Conservation (phyloP, 768 basidiomycete genomes). For the Pleurotus djamor region DNA sequence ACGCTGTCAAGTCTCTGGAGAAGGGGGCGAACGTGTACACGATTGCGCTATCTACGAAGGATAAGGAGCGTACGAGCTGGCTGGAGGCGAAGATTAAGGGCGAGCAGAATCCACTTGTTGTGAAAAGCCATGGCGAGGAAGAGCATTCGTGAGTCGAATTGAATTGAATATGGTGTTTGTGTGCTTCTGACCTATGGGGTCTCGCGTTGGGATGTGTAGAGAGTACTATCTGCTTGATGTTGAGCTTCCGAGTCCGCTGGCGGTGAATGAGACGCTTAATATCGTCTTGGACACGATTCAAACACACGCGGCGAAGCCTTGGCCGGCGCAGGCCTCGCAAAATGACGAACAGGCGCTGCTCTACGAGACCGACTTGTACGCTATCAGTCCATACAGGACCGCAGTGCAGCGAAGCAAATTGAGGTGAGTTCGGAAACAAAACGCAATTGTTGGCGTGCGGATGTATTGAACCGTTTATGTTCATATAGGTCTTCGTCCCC, state of each 20-base stretch:
- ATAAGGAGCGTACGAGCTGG: constrained; percentile 71
- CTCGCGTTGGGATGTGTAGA: constrained; percentile 19
- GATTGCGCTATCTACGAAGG: constrained; percentile 60
- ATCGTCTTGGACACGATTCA: constrained; percentile 78
- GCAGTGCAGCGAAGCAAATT: constrained; percentile 84
- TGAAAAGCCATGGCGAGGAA: constrained; percentile 48
- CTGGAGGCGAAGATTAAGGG: constrained; percentile 83
- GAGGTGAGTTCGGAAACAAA: constrained; percentile 61
- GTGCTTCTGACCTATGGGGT: too few species aligned
- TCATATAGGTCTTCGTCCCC: constrained; percentile 68
- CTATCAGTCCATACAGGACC: constrained; percentile 83
- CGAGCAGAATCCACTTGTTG: constrained; percentile 45
- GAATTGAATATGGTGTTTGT: neutral
- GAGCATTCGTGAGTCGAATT: constrained; percentile 46
- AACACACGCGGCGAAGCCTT: constrained; percentile 75
- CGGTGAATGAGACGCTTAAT: constrained; percentile 61
- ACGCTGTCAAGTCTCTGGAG: constrained; percentile 73
- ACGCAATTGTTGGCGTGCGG: too few species aligned
- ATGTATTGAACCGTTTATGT: neutral
- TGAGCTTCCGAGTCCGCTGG: constrained; percentile 57
- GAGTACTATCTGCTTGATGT: constrained; percentile 58
- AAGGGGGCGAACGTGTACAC: constrained; percentile 62
- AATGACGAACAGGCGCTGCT: constrained; percentile 76
- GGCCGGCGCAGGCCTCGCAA: constrained; percentile 74
- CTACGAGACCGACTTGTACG: constrained; percentile 74